Evolutionary conservation across 2,329 filamentous ascomycete genomes (phyloP).

Genomic region (Emergomyces pasteurianus): DNA sequence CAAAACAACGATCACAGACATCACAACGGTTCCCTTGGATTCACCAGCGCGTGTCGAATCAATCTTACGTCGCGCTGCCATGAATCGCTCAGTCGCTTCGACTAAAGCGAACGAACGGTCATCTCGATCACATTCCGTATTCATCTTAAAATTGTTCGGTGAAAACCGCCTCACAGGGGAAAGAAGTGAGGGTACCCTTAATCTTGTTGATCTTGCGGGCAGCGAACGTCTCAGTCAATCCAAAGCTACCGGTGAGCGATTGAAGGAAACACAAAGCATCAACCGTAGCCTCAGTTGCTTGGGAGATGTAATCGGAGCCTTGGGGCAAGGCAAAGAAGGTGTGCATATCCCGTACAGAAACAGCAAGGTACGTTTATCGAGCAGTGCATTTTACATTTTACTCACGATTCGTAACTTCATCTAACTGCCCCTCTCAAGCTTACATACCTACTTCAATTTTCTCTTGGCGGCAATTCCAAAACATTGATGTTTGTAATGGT

Average conservation of each 20-base stretch:
- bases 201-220: conserved; percentile 89
- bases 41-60: conserved; percentile 67
- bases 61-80: conserved; percentile 68
- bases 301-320: conserved; percentile 84
- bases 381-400: background rate
- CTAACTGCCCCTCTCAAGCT: conserved; percentile 38
- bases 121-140: conserved; percentile 89
- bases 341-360: conserved; percentile 88
- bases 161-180: conserved; percentile 65
- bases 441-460: conserved; percentile 90
- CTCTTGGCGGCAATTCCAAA: conserved; percentile 86
- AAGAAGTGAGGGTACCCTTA: conserved; percentile 82
- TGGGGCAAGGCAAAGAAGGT: conserved; percentile 68
- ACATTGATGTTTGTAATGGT: conserved; percentile 99
- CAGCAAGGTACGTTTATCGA: conserved; percentile 55
- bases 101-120: conserved; percentile 97
- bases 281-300: conserved; percentile 88
- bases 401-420: background rate
- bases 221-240: conserved; percentile 84
- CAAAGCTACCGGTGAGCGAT: conserved; percentile 70
- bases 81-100: conserved; percentile 82
- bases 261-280: conserved; percentile 94
- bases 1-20: conserved; percentile 70
- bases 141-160: conserved; percentile 63
- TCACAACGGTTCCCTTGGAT: conserved; percentile 63